Evolutionary conservation across 164 flowering plant genomes (phyloP), one percentile per base, ranked within the genome.

Genomic region (Amborella trichopoda): DNA sequence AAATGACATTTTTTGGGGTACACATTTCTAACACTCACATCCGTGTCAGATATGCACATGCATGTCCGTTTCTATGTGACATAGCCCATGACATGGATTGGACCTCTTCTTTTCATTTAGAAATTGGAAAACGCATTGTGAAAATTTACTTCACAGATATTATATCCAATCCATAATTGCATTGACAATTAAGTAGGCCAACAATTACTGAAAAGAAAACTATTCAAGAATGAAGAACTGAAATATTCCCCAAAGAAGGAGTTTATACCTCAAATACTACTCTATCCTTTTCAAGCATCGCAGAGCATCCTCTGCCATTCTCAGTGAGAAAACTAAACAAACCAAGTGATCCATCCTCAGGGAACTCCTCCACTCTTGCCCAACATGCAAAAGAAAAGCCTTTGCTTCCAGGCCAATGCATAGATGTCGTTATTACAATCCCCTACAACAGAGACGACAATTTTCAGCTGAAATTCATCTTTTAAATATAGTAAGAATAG

Each of bases 371-470:
- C 40, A 93, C 77, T 70, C 99, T 76, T 32, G 83, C 69, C 99
- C 99, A 93, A 59, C 99, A 93, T 6, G 91, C 77, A 69, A 93
- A 88, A 18, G 97, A 79, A 66, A 85, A 83, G n/a, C 99, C 99
- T 63, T 75, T 85, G 50, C 65, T 74, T 48, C 65, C 63, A 60
- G 99, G 99, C 99, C 95, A 88, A 53, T 79, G 97, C 46, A 93
- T 40, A 26, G 98, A 95, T 32, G 89, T 77, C 56, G 64, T 79
- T 43, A 93, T 69, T 26, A 66, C 40, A 52, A 93, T 70, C 16
- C 99, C 99, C 99, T 93, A 59, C 42, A 67, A 72, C 23, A 53
- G 3, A 18, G 14, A 34, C 30, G 18, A 49, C 28, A 26, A 8
- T 0, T 4, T 20, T 37, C 16, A 54, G 41, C 48, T 43, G 40